These are phyloP conservation scores for Ceratocystis diversiconidia DNA, from an alignment of 2,329 filamentous ascomycete species.

Conservation along the genomic window DNA sequence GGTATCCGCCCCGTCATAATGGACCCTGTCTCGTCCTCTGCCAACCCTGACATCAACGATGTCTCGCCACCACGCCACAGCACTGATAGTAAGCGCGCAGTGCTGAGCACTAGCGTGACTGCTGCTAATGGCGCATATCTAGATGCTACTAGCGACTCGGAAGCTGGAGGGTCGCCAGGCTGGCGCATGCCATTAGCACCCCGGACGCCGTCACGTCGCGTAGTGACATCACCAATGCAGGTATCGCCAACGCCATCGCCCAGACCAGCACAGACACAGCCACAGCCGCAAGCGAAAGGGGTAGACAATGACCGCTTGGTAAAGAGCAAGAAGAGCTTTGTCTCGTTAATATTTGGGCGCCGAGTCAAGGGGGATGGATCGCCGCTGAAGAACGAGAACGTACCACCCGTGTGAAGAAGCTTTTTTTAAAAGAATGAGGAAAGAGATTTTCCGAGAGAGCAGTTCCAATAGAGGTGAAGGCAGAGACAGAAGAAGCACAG, in stretches of 20 bases:
- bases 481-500: not conserved
- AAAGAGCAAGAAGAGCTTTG: slow-evolving; percentile 34
- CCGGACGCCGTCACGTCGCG: not conserved
- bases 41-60: not conserved
- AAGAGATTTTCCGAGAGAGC: too few species aligned
- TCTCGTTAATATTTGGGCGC: slow-evolving; percentile 29
- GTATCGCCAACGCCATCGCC: not conserved
- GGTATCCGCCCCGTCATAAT: not conserved
- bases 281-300: not conserved
- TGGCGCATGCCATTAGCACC: not conserved
- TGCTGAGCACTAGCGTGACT: not conserved
- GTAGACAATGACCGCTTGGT: slow-evolving; percentile 18
- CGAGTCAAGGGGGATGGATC: slow-evolving; percentile 4
- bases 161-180: not conserved
- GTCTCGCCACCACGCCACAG: not conserved
- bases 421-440: not conserved
- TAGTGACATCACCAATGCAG: not conserved
- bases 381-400: slow-evolving; percentile 2
- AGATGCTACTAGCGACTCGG: not conserved
- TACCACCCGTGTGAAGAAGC: not conserved
- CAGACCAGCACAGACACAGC: not conserved
- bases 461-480: not conserved
- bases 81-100: not conserved
- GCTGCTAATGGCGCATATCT: not conserved
- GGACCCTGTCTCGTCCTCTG: not conserved